These are phyloP conservation scores for Cryptococcus floricola DNA, from an alignment of 1,284 basidiomycete genomes.

Conservation along the genomic window DNA sequence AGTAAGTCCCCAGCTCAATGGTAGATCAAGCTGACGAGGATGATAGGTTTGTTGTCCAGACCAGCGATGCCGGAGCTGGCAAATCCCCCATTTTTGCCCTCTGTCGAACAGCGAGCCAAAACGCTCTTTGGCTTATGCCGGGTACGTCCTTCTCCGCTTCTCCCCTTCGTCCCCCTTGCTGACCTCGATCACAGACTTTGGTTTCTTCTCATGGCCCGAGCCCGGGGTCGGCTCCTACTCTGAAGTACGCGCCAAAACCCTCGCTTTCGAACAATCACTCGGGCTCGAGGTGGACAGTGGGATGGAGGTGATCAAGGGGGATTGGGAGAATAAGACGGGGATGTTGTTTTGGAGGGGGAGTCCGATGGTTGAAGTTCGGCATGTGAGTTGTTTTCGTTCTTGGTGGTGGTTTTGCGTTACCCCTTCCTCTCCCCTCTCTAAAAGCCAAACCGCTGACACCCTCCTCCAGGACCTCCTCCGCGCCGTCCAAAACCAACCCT, in stretches of 20 bases:
- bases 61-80: conserved; percentile 32
- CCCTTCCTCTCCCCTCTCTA: no score
- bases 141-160: conserved; percentile 15
- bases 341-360: conserved; percentile 44
- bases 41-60: conserved; percentile 38
- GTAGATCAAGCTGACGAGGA: neutral
- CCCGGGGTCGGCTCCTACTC: conserved; percentile 35
- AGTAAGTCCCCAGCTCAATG: conserved; percentile 16
- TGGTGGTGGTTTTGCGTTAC: no score
- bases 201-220: conserved; percentile 46
- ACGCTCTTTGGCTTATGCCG: conserved; percentile 41
- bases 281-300: conserved; percentile 9
- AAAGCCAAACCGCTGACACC: neutral
- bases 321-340: conserved; percentile 37
- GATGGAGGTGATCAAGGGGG: conserved; percentile 4
- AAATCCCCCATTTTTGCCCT: conserved; percentile 24
- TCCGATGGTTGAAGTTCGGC: conserved; percentile 38
- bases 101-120: conserved; percentile 25
- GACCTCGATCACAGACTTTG: conserved; percentile 29
- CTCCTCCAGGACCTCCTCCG: conserved; percentile 31
- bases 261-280: conserved; percentile 23
- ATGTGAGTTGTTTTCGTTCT: conserved; percentile 23
- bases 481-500: conserved; percentile 23
- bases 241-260: conserved; percentile 34
- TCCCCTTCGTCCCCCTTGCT: neutral